Base-by-base conservation (phyloP, 257 asterid genomes). In the Capsicum baccatum region DNA sequence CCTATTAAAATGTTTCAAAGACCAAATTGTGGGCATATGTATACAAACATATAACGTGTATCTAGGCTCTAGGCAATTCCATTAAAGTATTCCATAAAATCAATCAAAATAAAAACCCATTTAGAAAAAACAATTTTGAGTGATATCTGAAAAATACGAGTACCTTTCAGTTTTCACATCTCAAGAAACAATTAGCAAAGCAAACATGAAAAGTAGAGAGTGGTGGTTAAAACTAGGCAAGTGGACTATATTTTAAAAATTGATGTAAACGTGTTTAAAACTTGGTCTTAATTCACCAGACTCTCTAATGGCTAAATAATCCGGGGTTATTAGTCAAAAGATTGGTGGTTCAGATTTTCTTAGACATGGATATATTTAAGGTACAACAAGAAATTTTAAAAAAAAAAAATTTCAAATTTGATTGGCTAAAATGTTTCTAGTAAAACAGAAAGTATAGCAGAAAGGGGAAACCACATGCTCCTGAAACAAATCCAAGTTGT, bases 131-230 rank as follows among this genome's bases (percentile, higher is more conserved):
- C 44, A 39, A 3, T 39, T 39, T 39, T 39, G 44, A 4, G 5
- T 39, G 44, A 3, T 39, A 3, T 39, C 44, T 39, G 44, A 39
- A 39, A 39, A 39, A 39, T 39, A 3, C 44, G 3, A 39, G 4
- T 44, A 3, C 48, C 6, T 48, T 74, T 21, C 62, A 50, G 58
- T 21, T 11, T 39, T 50, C 62, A 19, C 13, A 74, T 74, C 63
- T 52, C 8, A 52, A 11, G 62, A 52, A 21, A 19, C 62, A 76
- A 13, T 76, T 13, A 8, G 7, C 26, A 13, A 74, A 76, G 63
- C 62, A 76, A 19, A 74, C 2, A 52, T 13, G 81, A 76, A 76
- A 52, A 76, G 63, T 26, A 76, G 63, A 76, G 63, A 76, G 21
- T 52, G 16, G 62, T 6, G 80, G 44, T 19, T 50, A 74, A 74